Evolutionary conservation across 345 rosid genomes (phyloP), one percentile per base, ranked within the genome.

Genomic region (Fremontodendron californicum): DNA sequence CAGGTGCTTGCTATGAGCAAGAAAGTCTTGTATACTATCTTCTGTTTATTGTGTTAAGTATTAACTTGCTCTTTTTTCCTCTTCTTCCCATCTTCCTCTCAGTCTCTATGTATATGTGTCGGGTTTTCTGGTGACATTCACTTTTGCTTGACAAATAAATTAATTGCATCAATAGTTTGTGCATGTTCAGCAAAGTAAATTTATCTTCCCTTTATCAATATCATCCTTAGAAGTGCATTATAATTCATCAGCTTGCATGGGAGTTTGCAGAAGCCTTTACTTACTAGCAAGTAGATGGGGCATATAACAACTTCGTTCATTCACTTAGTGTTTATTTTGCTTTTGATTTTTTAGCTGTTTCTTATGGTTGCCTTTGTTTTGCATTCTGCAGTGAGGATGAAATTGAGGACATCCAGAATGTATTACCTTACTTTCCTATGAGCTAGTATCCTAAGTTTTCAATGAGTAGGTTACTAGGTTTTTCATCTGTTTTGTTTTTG

Each of bases 401-500:
- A 79, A 92, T 96, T 87, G 99, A 96, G 65, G 99, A 96, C 85
- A 92, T 96, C 77, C 98, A 96, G 81, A 96, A 94, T 97, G 99
- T 94, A 88, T 65, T 39, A 42, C 65, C 80, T 86, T 57, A 75
- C 21, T 52, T 75, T 58, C 64, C 69, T 27, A 61, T 58, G 69
- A 45, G 78, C 33, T 40, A 23, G 45, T 71, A 45, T 79, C 45
- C 74, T 43, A 39, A 55, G 6, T 49, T 62, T 52, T 29, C 11
- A 39, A 40, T 48, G 74, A 40, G 27, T 49, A 33, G 75, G 78
- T 79, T 75, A 55, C 72, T 78, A 10, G 66, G 49, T 52, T 81
- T 65, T 78, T 86, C 67, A 86, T 79, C 6, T 71, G 27, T 80
- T 57, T 79, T 77, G 45, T 81, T 77, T 23, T 73, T 76, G 62